phyloP scores from a whole-genome alignment of 2,329 filamentous ascomycete genomes.

The Cordyceps javanica region DNA sequence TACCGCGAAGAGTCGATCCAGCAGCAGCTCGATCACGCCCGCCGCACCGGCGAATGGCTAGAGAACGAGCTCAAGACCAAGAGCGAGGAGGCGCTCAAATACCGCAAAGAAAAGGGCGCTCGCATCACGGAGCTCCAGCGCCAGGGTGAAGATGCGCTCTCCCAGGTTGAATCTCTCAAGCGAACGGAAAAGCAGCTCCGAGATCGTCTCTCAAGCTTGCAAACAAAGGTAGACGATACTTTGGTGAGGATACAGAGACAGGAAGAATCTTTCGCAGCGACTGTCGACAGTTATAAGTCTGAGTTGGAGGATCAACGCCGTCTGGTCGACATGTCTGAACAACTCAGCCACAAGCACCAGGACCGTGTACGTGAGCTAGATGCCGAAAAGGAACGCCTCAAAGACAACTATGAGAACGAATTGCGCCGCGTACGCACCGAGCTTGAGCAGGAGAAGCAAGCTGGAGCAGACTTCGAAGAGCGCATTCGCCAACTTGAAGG shows the following conservation, averaged over 20 bases:
- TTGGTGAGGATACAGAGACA: conserved; percentile 77
- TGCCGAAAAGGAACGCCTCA: conserved; percentile 50
- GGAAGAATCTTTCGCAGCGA: conserved; percentile 72
- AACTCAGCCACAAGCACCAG: conserved; percentile 67
- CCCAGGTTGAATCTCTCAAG: conserved; percentile 69
- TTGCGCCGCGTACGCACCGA: conserved; percentile 50
- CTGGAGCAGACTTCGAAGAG: conserved; percentile 40
- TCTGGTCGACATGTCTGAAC: conserved; percentile 74
- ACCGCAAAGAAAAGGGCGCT: conserved; percentile 89
- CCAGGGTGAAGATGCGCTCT: conserved; percentile 76
- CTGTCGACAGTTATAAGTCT: conserved; percentile 80
- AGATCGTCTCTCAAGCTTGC: conserved; percentile 73
- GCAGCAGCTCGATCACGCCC: conserved; percentile 83
- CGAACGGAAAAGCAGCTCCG: conserved; percentile 76
- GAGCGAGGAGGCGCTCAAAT: conserved; percentile 77
- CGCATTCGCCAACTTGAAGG: conserved; percentile 44
- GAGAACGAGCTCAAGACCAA: conserved; percentile 89
- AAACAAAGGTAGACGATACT: conserved; percentile 80
- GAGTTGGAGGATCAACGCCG: conserved; percentile 78
- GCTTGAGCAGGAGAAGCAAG: conserved; percentile 48
- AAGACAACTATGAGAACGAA: conserved; percentile 60
- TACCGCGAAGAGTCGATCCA: conserved; percentile 86
- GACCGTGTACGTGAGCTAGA: conserved; percentile 66
- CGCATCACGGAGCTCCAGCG: conserved; percentile 84
- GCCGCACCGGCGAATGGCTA: conserved; percentile 89